Conservation (phyloP, 208 protist genomes). For the Leishmania gerbilli region DNA sequence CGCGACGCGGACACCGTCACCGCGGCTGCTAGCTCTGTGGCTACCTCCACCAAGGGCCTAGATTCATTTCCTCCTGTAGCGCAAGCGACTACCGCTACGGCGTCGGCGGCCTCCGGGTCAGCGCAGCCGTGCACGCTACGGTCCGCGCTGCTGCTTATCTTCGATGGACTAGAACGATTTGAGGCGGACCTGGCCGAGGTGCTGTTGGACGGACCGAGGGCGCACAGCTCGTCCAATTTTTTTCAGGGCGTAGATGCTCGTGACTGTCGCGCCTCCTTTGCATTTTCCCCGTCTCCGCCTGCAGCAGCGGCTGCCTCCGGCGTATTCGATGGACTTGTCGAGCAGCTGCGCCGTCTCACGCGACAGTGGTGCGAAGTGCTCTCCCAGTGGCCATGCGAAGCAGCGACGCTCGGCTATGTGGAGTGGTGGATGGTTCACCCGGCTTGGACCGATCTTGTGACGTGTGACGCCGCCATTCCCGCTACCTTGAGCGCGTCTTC, state of each 20-base stretch:
- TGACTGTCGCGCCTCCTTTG: not conserved
- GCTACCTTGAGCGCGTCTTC: not conserved
- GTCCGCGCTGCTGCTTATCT: constrained; percentile 19
- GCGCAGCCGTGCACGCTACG: constrained; percentile 7
- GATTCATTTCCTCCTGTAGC: not conserved
- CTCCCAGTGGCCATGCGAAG: constrained; percentile 38
- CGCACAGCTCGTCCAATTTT: too few relatives aligned
- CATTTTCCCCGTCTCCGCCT: not conserved
- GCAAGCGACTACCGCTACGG: not conserved
- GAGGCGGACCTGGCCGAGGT: not conserved
- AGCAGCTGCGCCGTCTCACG: constrained; percentile 6
- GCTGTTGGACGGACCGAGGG: not conserved
- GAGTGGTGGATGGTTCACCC: constrained; percentile 64
- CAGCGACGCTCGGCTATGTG: constrained; percentile 40
- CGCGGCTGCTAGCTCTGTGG: not conserved
- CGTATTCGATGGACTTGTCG: not conserved
- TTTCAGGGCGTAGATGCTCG: not conserved
- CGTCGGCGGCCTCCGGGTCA: not conserved
- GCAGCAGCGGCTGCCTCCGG: not conserved
- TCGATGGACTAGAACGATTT: constrained; percentile 21
- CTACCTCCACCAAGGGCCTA: not conserved
- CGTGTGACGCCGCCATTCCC: not conserved
- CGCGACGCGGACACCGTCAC: constrained; percentile 11
- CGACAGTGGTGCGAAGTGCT: constrained; percentile 35
- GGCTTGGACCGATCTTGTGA: constrained; percentile 3